Evolutionary conservation across 78 protist species (phyloP), one percentile per base, ranked within the genome.

Genomic region (Dictyostelium intermedium): DNA sequence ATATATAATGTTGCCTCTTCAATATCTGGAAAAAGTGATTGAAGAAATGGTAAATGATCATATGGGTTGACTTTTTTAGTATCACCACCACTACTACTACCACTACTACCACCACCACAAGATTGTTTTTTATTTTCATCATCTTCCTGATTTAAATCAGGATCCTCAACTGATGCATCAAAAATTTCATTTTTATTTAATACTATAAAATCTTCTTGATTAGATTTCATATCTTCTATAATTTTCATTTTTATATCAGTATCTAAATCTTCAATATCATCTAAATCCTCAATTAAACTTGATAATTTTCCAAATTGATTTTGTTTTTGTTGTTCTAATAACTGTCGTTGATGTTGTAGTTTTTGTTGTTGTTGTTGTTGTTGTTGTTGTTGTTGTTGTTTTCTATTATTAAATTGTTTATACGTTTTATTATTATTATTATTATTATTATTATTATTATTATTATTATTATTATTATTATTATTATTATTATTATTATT

Each of bases 11-110:
- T 69, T 8, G 1, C 80, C 14, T n/a, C 50, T 16, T 73, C 84
- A 5, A 85, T 85, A 3, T 85, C 92, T 56, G 92, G 92, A 9
- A 85, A 85, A 1, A 85, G 4, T 69, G 63, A 20, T 76, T 30
- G 43, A 41, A 85, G 70, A 45, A 85, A 85, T 43, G 56, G 34
- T 63, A 63, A 63, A 32, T 39, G 43, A 20, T 37, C 50, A 76
- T 76, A 5, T 39, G 8, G 23, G 13, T 34, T 10, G 0, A 20
- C 23, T 23, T 39, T 6, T 37, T 7, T 18, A 50, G 2, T 23
- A 18, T 11, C 16, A 25, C 74, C 14, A 27, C 34, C 5, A 66
- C 27, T 1, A 27, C 11, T n/a, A n/a, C n/a, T n/a, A n/a, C n/a
- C n/a, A 50, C 6, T 23, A 18, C 10, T 16, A 25, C 74, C 14